Evolutionary conservation across 805 yeast species (phyloP), one percentile per base, ranked within the genome.

Genomic region (Wickerhamomyces ciferrii): DNA sequence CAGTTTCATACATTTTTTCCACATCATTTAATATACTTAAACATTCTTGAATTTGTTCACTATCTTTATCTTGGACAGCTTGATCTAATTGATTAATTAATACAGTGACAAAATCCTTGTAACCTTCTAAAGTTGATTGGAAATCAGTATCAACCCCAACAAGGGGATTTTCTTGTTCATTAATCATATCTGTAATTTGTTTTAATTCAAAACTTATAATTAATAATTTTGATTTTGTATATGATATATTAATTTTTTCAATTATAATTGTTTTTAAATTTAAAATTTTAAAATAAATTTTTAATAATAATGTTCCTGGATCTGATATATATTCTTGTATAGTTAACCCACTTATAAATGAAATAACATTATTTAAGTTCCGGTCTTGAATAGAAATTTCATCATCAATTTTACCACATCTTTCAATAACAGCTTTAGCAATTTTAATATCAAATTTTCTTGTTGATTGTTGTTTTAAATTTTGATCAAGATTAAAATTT

Each of bases 1-100:
- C 71, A 0, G 79, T 74, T 41, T 81, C 83, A 60, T 81, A 84
- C 89, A 84, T 84, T 53, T 80, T 75, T 56, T 84, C 90, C 64
- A 84, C 82, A 53, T 84, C 90, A 48, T 74, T 73, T 25, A 84
- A 79, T 27, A 83, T 82, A 0, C 80, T 79, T 45, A 84, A 69
- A 53, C 88, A 83, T 57, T 84, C 89, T 65, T 79, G 75, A 46
- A 81, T 79, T 13, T 76, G 76, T 38, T 76, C 74, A 18, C 74
- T 71, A 54, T 84, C 86, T 31, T 77, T 75, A 15, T 66, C 59
- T 7, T 70, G 71, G 8, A 81, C 75, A 3, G 85, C 78, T 15
- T 64, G 66, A 46, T 81, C 79, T 48, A 84, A 65, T 55, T 83
- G 89, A 41, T 70, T 71, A 23, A 84, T 64, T 42, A 84, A 62